These are phyloP conservation scores for Apophysomyces trapeziformis DNA, from an alignment of 371 early-diverging fungal genomes.

Conservation along the genomic window DNA sequence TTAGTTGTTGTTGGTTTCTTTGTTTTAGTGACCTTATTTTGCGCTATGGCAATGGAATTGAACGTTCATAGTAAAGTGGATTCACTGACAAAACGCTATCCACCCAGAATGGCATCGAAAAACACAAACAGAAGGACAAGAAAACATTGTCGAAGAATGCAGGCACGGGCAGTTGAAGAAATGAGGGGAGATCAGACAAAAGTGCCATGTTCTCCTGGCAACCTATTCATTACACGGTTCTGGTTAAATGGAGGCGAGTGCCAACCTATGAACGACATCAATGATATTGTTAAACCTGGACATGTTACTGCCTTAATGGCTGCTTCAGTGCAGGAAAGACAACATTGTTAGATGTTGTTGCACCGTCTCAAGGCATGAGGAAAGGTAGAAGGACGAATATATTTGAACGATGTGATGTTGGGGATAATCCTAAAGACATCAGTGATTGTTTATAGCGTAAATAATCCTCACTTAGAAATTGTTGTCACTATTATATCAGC, in stretches of 20 bases:
- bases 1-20: conserved; percentile 42
- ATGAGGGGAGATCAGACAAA: conserved; percentile 28
- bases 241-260: conserved; percentile 48
- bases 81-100: conserved; percentile 44
- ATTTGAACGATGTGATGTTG: conserved; percentile 52
- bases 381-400: conserved; percentile 63
- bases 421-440: conserved; percentile 55
- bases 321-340: conserved; percentile 86
- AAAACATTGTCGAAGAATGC: conserved; percentile 19
- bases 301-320: conserved; percentile 79
- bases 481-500: too few species aligned
- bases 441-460: too few species aligned
- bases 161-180: conserved; percentile 16
- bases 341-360: conserved; percentile 77
- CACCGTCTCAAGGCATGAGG: conserved; percentile 76
- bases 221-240: conserved; percentile 51
- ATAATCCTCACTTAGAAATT: too few species aligned
- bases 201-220: conserved; percentile 57
- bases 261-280: conserved; percentile 47
- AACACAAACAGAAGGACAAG: conserved; percentile 4
- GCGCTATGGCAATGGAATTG: conserved; percentile 34
- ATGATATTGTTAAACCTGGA: conserved; percentile 58
- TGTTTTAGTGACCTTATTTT: conserved; percentile 30
- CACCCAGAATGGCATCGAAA: conserved; percentile 14
- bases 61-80: conserved; percentile 36